Conservation (phyloP, 371 early-diverging fungal genomes). For the Batkoa obscura region DNA sequence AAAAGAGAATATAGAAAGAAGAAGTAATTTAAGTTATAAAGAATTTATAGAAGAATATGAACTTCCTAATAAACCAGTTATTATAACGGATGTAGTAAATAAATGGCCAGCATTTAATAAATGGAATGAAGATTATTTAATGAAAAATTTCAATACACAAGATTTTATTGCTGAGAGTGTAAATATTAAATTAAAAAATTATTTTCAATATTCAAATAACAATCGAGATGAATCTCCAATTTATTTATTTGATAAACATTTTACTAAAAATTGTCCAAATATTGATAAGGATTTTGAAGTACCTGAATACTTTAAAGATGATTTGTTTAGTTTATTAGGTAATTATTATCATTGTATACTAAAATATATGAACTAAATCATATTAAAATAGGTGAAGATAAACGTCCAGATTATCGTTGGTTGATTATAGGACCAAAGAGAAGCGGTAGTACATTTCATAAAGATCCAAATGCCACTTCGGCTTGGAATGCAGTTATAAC, state of each 20-base stretch:
- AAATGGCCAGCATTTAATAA: constrained; percentile 32
- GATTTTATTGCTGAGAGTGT: constrained; percentile 37
- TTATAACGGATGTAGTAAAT: constrained; percentile 30
- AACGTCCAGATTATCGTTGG: constrained; percentile 49
- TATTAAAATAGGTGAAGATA: too few relatives aligned
- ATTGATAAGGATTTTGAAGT: constrained; percentile 28
- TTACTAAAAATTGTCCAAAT: constrained; percentile 19
- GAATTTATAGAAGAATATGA: constrained; percentile 26
- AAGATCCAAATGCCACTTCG: constrained; percentile 44
- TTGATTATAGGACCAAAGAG: constrained; percentile 42
- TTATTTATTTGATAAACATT: constrained; percentile 47
- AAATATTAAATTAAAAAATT: constrained; percentile 24
- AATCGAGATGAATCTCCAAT: constrained; percentile 31
- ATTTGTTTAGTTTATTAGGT: constrained; percentile 28
- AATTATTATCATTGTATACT: too few relatives aligned
- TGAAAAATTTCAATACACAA: constrained; percentile 16
- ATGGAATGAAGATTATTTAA: constrained; percentile 22
- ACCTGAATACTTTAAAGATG: constrained; percentile 34
- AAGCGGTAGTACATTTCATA: constrained; percentile 39
- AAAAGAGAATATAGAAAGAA: constrained; percentile 26
- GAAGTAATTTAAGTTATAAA: constrained; percentile 15
- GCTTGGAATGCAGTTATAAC: constrained; percentile 53
- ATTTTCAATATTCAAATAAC: constrained; percentile 22
- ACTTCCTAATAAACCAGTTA: constrained; percentile 30
- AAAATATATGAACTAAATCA: too few relatives aligned